Evolutionary conservation across 331 rosid genomes (phyloP), one percentile per base, ranked within the genome.

Genomic region (Malus hybrid): DNA sequence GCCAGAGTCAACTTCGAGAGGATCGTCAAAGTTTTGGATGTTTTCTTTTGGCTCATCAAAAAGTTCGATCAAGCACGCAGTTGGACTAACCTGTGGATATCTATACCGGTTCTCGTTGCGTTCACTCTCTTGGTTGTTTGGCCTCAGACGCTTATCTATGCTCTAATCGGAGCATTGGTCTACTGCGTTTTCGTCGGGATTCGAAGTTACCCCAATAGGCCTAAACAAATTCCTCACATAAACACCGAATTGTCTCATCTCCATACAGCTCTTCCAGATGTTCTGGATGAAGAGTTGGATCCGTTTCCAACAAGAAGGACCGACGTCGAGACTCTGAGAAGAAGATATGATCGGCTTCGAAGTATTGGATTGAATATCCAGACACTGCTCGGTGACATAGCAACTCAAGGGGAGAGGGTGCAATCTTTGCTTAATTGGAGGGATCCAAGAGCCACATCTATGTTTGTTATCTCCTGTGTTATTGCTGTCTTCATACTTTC

Each of bases 161-260:
- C 48, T 10, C 48, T 42, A 10, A 10, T 10, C 48, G 14, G 0
- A 42, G 82, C 88, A 57, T 76, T 89, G 16, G 86, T 91, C 71
- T 76, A 87, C 67, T 86, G 79, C 73, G 62, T 87, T 15, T 81
- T 76, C 79, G 33, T 83, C 16, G 97, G 91, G 52, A 81, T 84
- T 62, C 86, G 92, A 86, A 79, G 81, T 76, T 89, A 72, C 52
- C 19, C 84, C 27, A 79, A 84, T 84, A 82, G 97, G 77, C 83
- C 93, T 9, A 87, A 88, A 36, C 90, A 87, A 77, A 91, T 93
- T 56, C 90, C 93, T 52, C 88, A 83, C 70, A 85, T 91, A 86
- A 91, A 89, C 80, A 79, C 90, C 6, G 70, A 89, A 15, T 71
- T 89, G 14, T 91, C 95, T 7, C 95, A 77, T 42, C 90, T 86